Conservation (phyloP, 768 basidiomycete species). For the Mrakia gelida region DNA sequence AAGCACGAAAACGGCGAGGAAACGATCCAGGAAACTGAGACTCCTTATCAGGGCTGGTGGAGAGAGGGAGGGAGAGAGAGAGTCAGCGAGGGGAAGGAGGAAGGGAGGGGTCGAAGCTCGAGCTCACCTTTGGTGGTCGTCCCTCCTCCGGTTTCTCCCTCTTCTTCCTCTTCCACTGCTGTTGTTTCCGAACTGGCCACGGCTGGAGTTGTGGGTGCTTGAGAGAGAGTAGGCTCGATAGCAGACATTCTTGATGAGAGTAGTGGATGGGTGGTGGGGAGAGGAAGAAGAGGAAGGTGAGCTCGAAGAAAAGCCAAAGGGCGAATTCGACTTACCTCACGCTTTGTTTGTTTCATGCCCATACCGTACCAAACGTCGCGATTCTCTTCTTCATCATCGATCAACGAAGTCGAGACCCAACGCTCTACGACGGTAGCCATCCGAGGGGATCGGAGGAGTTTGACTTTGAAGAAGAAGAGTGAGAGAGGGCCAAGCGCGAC, state of each 20-base stretch:
- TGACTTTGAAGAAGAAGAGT: no score
- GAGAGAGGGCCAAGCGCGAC: no score
- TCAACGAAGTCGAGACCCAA: no score
- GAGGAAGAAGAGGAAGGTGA: background rate
- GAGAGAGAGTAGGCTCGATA: background rate
- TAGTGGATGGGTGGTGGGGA: background rate
- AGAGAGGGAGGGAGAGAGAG: background rate
- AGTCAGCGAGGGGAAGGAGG: background rate
- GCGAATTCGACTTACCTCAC: no score
- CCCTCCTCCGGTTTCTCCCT: background rate
- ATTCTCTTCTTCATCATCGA: no score
- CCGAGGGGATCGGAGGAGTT: no score
- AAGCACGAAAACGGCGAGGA: slow-evolving; percentile 64
- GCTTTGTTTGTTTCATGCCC: no score
- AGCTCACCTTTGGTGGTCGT: slow-evolving; percentile 6
- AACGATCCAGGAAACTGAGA: slow-evolving; percentile 56
- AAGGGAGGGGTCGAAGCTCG: background rate
- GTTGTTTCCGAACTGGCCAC: background rate
- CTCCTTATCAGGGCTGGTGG: slow-evolving; percentile 35
- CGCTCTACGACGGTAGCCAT: no score
- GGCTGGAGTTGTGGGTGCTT: no score
- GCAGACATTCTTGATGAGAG: background rate
- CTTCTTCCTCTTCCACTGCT: background rate
- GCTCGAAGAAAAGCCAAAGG: background rate
- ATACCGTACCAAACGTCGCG: no score